Conservation (phyloP, 164 flowering plant genomes). For the Dillenia suffruticosa region DNA sequence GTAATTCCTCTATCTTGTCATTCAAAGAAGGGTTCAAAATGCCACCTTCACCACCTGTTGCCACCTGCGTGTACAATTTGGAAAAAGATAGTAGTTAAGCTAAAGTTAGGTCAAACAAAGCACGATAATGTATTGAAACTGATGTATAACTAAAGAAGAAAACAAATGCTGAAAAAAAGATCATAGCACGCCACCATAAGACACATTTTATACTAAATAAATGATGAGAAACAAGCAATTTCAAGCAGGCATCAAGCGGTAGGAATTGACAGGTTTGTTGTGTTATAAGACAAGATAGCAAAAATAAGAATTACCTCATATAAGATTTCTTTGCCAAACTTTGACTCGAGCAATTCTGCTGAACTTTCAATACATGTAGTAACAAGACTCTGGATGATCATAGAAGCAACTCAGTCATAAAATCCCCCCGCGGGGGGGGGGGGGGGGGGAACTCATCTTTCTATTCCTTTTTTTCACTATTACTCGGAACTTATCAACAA, state of each 20-base stretch:
- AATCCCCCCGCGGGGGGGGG: too few relatives aligned
- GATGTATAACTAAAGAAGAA: not conserved
- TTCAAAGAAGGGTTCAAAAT: conserved; percentile 53
- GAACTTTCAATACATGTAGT: conserved; percentile 61
- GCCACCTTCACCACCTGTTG: conserved; percentile 69
- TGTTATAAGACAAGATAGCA: too few relatives aligned
- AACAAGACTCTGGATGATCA: conserved; percentile 51
- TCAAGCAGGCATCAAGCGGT: too few relatives aligned
- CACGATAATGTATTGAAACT: not conserved
- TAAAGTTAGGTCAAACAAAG: not conserved
- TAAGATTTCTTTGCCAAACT: conserved; percentile 78
- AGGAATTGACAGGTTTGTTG: too few relatives aligned
- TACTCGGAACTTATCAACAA: too few relatives aligned
- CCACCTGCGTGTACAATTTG: conserved; percentile 45
- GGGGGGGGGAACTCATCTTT: too few relatives aligned
- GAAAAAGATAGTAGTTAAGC: not conserved
- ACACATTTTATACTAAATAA: not conserved
- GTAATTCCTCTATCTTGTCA: conserved; percentile 52
- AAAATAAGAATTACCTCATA: conserved; percentile 59
- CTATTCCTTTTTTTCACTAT: too few relatives aligned
- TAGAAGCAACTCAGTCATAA: too few relatives aligned
- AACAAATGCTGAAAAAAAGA: too few relatives aligned
- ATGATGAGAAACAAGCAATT: not conserved
- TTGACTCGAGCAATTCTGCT: conserved; percentile 66
- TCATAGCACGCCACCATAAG: not conserved